phyloP scores from a whole-genome alignment of 2,329 filamentous ascomycete genomes.

The Hypoxylon sp. region DNA sequence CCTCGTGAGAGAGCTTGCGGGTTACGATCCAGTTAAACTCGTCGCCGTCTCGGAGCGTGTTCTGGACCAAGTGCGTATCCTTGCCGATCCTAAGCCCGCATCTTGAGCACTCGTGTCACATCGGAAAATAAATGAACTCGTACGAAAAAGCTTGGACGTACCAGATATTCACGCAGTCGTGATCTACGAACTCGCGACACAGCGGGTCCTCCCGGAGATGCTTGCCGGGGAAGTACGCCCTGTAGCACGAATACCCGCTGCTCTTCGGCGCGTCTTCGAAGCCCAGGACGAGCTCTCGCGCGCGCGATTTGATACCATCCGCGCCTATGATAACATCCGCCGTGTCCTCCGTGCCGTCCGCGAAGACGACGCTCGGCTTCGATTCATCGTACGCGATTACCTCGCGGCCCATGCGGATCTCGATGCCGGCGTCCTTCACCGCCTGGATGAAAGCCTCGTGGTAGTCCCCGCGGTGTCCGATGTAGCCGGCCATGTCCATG shows the following conservation, averaged over 20 bases:
- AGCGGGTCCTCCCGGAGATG: slow-evolving; percentile 53
- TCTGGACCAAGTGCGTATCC: slow-evolving; percentile 59
- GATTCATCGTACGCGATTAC: slow-evolving; percentile 56
- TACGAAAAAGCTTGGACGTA: slow-evolving; percentile 10
- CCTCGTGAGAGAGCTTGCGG: slow-evolving; percentile 57
- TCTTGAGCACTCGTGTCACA: not conserved
- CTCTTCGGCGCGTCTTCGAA: slow-evolving; percentile 65
- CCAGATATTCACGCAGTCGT: slow-evolving; percentile 61
- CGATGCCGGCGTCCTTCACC: slow-evolving; percentile 56
- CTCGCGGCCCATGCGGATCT: slow-evolving; percentile 56
- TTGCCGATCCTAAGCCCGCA: slow-evolving; percentile 53
- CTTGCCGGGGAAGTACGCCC: slow-evolving; percentile 59
- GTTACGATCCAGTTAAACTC: slow-evolving; percentile 63
- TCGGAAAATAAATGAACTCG: no score
- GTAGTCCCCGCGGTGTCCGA: slow-evolving; percentile 60
- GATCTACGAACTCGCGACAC: slow-evolving; percentile 57
- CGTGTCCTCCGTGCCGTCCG: slow-evolving; percentile 53
- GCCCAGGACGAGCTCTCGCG: slow-evolving; percentile 64
- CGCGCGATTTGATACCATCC: slow-evolving; percentile 63
- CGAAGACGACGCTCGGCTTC: slow-evolving; percentile 52
- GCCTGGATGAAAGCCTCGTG: slow-evolving; percentile 57
- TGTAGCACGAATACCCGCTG: slow-evolving; percentile 66
- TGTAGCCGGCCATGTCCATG: slow-evolving; percentile 64
- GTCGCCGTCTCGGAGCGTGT: slow-evolving; percentile 57
- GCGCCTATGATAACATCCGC: slow-evolving; percentile 65